Evolutionary conservation across 2,329 filamentous ascomycete genomes (phyloP).

Genomic region (Podosphaera fusca): DNA sequence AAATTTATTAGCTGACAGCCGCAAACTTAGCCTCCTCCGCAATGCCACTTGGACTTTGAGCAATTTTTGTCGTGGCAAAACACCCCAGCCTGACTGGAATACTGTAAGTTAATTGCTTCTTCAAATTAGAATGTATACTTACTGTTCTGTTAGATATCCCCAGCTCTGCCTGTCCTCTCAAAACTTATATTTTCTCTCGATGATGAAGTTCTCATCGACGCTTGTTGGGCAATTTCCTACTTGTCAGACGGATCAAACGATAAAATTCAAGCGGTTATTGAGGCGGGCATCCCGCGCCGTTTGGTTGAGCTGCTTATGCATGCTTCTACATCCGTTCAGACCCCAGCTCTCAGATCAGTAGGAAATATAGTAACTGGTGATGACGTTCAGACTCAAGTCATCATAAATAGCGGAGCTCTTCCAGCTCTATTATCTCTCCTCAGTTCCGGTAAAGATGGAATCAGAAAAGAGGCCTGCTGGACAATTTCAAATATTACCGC

Average conservation of each 20-base stretch:
- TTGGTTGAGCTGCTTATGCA: constrained; percentile 96
- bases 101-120: constrained; percentile 38
- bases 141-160: constrained; percentile 46
- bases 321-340: constrained; percentile 93
- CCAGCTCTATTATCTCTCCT: constrained; percentile 80
- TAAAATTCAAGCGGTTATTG: constrained; percentile 97
- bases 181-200: constrained; percentile 98
- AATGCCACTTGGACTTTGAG: constrained; percentile 98
- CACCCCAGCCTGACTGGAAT: constrained; percentile 91
- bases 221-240: constrained; percentile 98
- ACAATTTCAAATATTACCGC: constrained; percentile 98
- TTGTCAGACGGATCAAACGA: constrained; percentile 95
- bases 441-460: constrained; percentile 94
- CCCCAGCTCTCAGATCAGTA: constrained; percentile 84
- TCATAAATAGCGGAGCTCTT: constrained; percentile 93
- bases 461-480: constrained; percentile 98
- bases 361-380: constrained; percentile 98
- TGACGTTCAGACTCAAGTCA: constrained; percentile 95
- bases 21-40: constrained; percentile 95
- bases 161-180: constrained; percentile 78
- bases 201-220: constrained; percentile 94
- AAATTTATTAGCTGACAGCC: constrained; percentile 78
- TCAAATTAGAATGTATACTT: constrained; percentile 9
- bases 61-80: constrained; percentile 99
- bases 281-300: constrained; percentile 87